Percentiles rank a stretch among this genome's conserved stretches.
phyloP scores from a whole-genome alignment of 2,329 filamentous ascomycete genomes.

The Pestalotiopsis sp. region DNA sequence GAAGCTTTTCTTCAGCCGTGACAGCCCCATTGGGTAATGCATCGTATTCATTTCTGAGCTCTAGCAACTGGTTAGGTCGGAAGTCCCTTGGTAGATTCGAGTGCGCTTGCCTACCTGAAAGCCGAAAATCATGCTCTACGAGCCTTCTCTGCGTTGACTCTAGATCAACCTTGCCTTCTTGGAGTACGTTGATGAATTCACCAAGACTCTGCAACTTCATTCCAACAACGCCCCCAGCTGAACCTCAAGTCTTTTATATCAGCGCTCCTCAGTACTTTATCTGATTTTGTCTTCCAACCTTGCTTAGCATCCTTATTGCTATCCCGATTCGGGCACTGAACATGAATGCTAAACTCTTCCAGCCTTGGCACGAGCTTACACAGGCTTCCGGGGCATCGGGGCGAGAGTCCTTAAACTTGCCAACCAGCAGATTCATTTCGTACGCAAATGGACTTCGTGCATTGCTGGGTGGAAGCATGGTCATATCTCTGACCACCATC shows the following conservation, averaged over 20 bases:
- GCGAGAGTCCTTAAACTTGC: constrained; percentile 29
- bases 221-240: too few relatives aligned
- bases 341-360: constrained; percentile 26
- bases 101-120: not conserved
- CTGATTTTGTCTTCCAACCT: constrained; percentile 22
- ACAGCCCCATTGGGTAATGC: not conserved
- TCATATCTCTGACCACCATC: constrained; percentile 27
- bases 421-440: constrained; percentile 23
- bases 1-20: not conserved
- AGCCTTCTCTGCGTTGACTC: not conserved
- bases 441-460: constrained; percentile 22
- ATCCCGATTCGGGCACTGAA: constrained; percentile 23
- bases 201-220: not conserved
- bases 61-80: too few relatives aligned
- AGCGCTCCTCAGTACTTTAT: constrained; percentile 22
- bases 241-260: too few relatives aligned
- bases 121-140: not conserved
- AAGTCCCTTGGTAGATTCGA: not conserved
- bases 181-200: not conserved
- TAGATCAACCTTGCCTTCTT: not conserved
- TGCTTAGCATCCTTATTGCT: constrained; percentile 20
- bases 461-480: constrained; percentile 21
- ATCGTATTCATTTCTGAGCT: not conserved
- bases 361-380: constrained; percentile 38
- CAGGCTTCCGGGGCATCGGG: constrained; percentile 29